These are phyloP conservation scores for Penicillium glabrum DNA, from an alignment of 2,329 filamentous ascomycete species.

Conservation along the genomic window DNA sequence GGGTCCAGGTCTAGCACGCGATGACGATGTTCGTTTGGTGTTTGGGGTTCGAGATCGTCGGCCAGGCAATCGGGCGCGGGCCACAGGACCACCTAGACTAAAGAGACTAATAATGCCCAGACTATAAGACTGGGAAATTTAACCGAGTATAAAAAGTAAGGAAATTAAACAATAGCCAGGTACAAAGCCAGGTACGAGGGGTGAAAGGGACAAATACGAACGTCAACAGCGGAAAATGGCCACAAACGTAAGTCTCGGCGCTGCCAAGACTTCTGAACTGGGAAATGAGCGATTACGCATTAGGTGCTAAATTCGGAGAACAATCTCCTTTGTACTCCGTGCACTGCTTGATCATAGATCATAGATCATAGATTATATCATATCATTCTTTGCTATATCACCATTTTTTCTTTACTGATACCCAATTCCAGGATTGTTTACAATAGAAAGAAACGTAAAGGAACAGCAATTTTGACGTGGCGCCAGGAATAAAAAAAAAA, in stretches of 20 bases:
- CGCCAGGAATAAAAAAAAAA: conserved; percentile 35
- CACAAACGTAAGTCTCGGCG: neutral
- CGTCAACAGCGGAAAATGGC: neutral
- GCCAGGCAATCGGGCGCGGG: conserved; percentile 17
- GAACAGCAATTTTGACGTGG: conserved; percentile 32
- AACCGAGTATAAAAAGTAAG: neutral
- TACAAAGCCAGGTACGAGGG: neutral
- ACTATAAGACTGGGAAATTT: neutral
- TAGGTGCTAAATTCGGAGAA: too few relatives aligned
- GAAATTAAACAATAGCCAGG: neutral
- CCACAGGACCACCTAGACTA: neutral
- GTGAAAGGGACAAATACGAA: neutral
- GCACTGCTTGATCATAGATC: neutral
- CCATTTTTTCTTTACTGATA: neutral
- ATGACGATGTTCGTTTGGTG: conserved; percentile 7
- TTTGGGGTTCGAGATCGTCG: conserved; percentile 20
- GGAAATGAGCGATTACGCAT: neutral
- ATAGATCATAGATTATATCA: neutral
- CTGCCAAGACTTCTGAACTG: neutral
- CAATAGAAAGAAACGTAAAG: conserved; percentile 12
- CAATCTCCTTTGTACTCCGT: too few relatives aligned
- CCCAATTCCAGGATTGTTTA: conserved; percentile 5
- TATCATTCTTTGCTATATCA: neutral
- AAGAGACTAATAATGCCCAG: neutral
- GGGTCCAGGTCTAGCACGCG: conserved; percentile 11